Conservation (phyloP, 1,284 basidiomycete genomes). For the Leccinum pseudoinsigne region DNA sequence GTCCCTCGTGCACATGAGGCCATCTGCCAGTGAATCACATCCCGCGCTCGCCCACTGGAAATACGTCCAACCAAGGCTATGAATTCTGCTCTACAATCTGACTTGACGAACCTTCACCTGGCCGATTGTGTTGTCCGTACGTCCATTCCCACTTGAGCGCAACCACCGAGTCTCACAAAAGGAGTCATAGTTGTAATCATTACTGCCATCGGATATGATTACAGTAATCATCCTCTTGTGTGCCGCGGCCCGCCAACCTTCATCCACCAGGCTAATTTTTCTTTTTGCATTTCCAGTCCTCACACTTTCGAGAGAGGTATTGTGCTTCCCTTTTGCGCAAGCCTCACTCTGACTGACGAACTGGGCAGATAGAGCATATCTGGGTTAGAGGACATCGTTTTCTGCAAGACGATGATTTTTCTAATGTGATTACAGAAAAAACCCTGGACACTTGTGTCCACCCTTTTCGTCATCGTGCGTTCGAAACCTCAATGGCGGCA, state of each 20-base stretch:
- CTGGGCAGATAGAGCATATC: neutral
- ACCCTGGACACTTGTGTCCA: no score
- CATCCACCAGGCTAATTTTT: neutral
- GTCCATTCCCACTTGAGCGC: neutral
- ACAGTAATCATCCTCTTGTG: constrained; percentile 4
- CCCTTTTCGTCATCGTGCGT: no score
- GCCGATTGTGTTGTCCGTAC: neutral
- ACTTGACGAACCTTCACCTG: neutral
- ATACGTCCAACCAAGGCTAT: neutral
- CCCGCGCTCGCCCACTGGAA: neutral
- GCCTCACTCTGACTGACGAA: neutral
- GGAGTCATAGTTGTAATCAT: constrained; percentile 2
- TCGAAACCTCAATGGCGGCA: no score
- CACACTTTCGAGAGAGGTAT: neutral
- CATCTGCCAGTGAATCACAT: neutral
- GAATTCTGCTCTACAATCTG: neutral
- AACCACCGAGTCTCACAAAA: neutral
- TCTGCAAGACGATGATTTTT: neutral
- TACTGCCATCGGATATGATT: constrained; percentile 12
- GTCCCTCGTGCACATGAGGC: no score
- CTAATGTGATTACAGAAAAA: no score
- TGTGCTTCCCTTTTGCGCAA: neutral
- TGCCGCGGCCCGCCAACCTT: no score
- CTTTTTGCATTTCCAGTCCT: neutral
- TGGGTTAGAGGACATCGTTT: neutral